These are phyloP conservation scores for Paracorniculantispora psalliotae DNA, from an alignment of 2,329 filamentous ascomycete species.

Conservation along the genomic window DNA sequence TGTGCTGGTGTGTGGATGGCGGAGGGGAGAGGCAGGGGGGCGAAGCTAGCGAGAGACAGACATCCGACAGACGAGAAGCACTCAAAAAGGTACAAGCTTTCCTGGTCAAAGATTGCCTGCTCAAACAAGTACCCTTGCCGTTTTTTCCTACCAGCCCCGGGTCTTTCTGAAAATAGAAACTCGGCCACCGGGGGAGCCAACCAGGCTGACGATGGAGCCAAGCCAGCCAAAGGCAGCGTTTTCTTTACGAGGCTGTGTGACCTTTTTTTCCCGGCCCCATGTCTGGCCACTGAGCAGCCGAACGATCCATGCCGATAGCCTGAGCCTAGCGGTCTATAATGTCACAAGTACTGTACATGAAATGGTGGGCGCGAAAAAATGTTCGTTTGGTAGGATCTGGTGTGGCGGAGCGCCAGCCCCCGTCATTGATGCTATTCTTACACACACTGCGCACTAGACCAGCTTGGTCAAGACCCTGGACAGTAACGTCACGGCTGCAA, in stretches of 20 bases:
- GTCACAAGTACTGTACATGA: too few species aligned
- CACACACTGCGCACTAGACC: not conserved
- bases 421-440: conserved; percentile 9
- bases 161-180: conserved; percentile 6
- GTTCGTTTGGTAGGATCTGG: not conserved
- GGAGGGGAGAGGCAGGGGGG: not conserved
- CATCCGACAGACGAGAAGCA: not conserved
- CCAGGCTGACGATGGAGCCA: not conserved
- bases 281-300: too few species aligned
- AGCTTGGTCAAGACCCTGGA: not conserved
- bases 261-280: not conserved
- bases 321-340: too few species aligned
- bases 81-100: not conserved
- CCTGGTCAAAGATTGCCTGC: not conserved
- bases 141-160: too few species aligned
- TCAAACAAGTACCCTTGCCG: too few species aligned
- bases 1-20: not conserved
- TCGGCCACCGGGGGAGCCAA: not conserved
- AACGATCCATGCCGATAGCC: too few species aligned
- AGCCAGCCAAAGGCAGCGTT: not conserved
- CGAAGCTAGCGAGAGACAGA: not conserved
- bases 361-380: too few species aligned
- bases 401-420: not conserved
- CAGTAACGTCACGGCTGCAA: not conserved
- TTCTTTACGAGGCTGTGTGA: conserved; percentile 13